Evolutionary conservation across 2,329 filamentous ascomycete genomes (phyloP).

Genomic region (Leptographium wingfieldii): DNA sequence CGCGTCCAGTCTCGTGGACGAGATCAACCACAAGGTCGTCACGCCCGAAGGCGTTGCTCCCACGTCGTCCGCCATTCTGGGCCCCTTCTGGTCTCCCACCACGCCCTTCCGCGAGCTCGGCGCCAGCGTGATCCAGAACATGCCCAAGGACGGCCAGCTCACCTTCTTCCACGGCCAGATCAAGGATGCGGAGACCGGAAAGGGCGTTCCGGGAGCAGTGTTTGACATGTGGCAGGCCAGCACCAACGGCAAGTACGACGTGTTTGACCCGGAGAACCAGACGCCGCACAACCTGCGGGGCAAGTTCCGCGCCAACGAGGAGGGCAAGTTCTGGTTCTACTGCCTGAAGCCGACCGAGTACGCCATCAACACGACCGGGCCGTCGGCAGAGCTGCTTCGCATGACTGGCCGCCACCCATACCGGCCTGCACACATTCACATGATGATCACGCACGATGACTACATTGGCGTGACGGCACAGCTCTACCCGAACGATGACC

Average conservation of each 20-base stretch:
- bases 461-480: conserved; percentile 54
- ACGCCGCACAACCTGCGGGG: conserved; percentile 53
- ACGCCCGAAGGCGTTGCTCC: conserved; percentile 33
- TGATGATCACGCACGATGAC: conserved; percentile 37
- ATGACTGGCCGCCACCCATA: conserved; percentile 43
- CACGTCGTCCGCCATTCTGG: conserved; percentile 68
- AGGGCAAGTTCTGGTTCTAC: conserved; percentile 50
- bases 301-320: conserved; percentile 48
- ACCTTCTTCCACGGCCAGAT: conserved; percentile 53
- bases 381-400: conserved; percentile 36
- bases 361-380: conserved; percentile 31
- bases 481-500: conserved; percentile 49
- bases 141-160: conserved; percentile 35
- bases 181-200: conserved; percentile 43
- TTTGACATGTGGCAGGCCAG: conserved; percentile 70
- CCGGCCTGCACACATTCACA: conserved; percentile 48
- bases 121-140: conserved; percentile 45
- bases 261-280: conserved; percentile 54
- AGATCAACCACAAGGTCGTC: conserved; percentile 60
- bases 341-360: conserved; percentile 40
- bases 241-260: conserved; percentile 55
- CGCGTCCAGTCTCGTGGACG: conserved; percentile 51
- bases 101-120: conserved; percentile 60
- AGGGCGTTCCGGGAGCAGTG: conserved; percentile 50
- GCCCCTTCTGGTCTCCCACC: conserved; percentile 70